Conservation (phyloP, 176 grass and related monocot species). For the Poa pratensis region DNA sequence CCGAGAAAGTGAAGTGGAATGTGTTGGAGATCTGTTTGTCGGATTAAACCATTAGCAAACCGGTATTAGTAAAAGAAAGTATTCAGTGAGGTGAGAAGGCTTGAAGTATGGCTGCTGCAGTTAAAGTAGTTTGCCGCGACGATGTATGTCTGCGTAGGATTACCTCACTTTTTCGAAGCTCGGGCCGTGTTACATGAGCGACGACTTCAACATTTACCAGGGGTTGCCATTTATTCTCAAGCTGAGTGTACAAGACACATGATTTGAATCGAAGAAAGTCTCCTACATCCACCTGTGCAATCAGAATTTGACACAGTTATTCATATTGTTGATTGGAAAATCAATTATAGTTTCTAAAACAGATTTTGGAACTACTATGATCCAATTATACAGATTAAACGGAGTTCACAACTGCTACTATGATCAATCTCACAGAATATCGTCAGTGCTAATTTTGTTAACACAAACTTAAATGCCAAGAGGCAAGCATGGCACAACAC, state of each 20-base stretch:
- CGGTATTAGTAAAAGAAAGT: background rate
- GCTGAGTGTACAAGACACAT: slow-evolving; percentile 89
- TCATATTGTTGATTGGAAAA: background rate
- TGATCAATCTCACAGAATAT: background rate
- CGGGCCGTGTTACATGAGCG: slow-evolving; percentile 95
- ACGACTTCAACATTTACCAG: slow-evolving; percentile 90
- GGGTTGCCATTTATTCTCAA: slow-evolving; percentile 77
- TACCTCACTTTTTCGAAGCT: slow-evolving; percentile 91
- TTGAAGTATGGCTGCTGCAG: background rate
- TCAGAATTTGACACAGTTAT: slow-evolving; percentile 26
- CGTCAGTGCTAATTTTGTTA: background rate
- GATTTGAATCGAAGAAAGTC: slow-evolving; percentile 98
- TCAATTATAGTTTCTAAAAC: background rate
- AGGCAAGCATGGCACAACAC: background rate
- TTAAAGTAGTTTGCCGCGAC: background rate
- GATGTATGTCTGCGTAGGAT: background rate
- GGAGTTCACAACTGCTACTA: background rate
- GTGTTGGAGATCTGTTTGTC: slow-evolving; percentile 78
- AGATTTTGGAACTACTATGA: background rate
- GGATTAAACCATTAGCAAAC: slow-evolving; percentile 19
- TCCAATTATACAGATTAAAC: background rate
- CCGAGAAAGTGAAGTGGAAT: slow-evolving; percentile 95
- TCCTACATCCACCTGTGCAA: slow-evolving; percentile 86
- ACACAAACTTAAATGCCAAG: background rate
- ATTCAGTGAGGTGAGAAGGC: background rate